Base-by-base conservation (phyloP, 2,329 filamentous ascomycete genomes). In the Curvularia verruculosa region DNA sequence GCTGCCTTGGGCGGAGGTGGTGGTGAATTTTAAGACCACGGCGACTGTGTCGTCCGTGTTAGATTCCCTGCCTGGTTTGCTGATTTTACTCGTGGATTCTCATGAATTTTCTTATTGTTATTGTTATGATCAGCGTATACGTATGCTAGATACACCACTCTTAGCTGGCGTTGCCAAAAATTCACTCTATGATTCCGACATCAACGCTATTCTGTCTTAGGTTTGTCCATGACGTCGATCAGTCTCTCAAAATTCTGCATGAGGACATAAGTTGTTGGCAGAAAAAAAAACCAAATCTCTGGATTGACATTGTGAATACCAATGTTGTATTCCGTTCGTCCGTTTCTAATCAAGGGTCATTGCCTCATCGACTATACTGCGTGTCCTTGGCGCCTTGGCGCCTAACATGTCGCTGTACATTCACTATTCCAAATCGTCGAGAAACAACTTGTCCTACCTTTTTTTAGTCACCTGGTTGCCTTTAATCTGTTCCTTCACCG, bases 1-100 rank as follows among this genome's bases (percentile, higher is more conserved):
- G 84, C 85, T 34, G 82, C 89, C 23, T 76, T 90, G 44, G 75
- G 75, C 2, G 74, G 72, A 21, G 72, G 74, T 0, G 75, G 75
- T 4, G 75, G 75, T 0, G 75, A 77, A 61, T 77, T 77, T 47
- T 77, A 46, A n/a, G 10, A 29, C 18, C 4, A 31, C 7, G 9
- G 28, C n/a, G 37, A n/a, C 37, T 40, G 9, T 23, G 39, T 21
- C 39, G 34, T n/a, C 34, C 15, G 34, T 36, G 15, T 6, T 18
- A 36, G 34, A 36, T 24, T 23, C 13, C 21, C 39, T 13, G 1
- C 4, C 12, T 0, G 39, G 7, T 13, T 23, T 41, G 1, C 15
- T 7, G 12, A 10, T 5, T 15, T 23, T 23, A 12, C 39, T 24
- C 9, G 3, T 41, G 21, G 19, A 6, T 41, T 24, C 2, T 24